phyloP scores from a whole-genome alignment of 169 alveolate genomes.

The Cardiosporidium cionae region DNA sequence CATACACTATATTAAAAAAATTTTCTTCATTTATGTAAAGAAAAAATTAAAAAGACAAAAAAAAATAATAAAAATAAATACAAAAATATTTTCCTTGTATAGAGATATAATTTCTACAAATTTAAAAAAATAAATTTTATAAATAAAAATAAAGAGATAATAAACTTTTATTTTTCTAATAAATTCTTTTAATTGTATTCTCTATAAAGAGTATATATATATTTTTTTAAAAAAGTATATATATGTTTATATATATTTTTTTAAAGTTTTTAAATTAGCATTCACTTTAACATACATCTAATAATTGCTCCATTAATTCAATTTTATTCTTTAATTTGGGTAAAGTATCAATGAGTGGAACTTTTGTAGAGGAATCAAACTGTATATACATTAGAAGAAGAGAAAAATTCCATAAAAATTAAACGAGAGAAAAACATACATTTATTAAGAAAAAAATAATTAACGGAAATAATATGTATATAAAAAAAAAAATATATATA shows the following conservation, averaged over 20 bases:
- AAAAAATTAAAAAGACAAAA: too few species aligned
- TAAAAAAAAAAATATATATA: too few species aligned
- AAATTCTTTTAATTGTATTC: background rate
- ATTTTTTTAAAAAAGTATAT: background rate
- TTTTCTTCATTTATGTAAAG: too few species aligned
- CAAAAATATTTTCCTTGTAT: too few species aligned
- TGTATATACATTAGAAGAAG: too few species aligned
- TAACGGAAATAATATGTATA: too few species aligned
- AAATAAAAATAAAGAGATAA: background rate
- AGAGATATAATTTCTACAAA: background rate
- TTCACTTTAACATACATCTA: slow-evolving; percentile 12
- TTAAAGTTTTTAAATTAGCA: background rate
- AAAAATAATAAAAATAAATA: too few species aligned
- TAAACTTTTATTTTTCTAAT: background rate
- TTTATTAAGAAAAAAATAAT: too few species aligned
- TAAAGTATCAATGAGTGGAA: slow-evolving; percentile 28
- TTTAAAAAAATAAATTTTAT: background rate
- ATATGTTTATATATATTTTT: background rate
- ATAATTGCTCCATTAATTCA: slow-evolving; percentile 33
- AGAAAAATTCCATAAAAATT: too few species aligned
- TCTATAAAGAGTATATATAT: background rate
- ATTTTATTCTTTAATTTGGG: slow-evolving; percentile 24
- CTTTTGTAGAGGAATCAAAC: slow-evolving; percentile 15
- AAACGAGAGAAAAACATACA: too few species aligned
- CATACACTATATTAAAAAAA: too few species aligned